Conservation (phyloP, 1,139 yeast genomes). For the Protomyces gravidus region DNA sequence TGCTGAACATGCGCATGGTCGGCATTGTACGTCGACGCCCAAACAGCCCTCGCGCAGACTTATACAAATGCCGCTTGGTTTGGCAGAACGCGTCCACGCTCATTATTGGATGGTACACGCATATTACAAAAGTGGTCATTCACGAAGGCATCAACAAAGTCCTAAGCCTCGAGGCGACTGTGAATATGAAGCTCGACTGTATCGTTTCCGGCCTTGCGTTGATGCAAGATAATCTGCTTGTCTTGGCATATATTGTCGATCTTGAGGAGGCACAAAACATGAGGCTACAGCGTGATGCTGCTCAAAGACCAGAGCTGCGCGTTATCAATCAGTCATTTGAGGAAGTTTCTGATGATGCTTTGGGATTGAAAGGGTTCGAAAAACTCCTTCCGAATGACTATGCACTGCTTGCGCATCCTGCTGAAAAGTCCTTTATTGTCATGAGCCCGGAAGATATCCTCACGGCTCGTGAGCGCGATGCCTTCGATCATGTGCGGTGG, state of each 20-base stretch:
- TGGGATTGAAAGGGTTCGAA: conserved; percentile 58
- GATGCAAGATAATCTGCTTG: conserved; percentile 59
- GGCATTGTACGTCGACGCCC: conserved; percentile 52
- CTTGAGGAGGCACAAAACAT: conserved; percentile 31
- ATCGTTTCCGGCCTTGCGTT: conserved; percentile 74
- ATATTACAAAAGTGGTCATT: conserved; percentile 70
- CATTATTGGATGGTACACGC: conserved; percentile 77
- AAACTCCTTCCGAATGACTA: conserved; percentile 76
- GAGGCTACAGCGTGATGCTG: conserved; percentile 30
- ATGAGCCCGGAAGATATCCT: conserved; percentile 81
- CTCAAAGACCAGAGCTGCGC: conserved; percentile 61
- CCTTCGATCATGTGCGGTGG: conserved; percentile 72
- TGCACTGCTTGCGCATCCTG: conserved; percentile 46
- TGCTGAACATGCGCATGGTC: conserved; percentile 33
- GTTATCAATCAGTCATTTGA: conserved; percentile 62
- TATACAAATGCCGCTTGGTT: conserved; percentile 76
- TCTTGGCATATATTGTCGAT: conserved; percentile 47
- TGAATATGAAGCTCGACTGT: conserved; percentile 49
- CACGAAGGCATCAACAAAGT: conserved; percentile 24
- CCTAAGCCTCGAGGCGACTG: conserved; percentile 15
- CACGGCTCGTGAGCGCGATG: conserved; percentile 62
- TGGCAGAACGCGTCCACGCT: conserved; percentile 65
- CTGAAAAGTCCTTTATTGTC: conserved; percentile 53
- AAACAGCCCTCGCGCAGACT: conserved; percentile 65
- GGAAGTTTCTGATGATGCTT: conserved; percentile 78